These are phyloP conservation scores for Nigrospora osmanthi DNA, from an alignment of 2,329 filamentous ascomycete genomes.

Conservation along the genomic window DNA sequence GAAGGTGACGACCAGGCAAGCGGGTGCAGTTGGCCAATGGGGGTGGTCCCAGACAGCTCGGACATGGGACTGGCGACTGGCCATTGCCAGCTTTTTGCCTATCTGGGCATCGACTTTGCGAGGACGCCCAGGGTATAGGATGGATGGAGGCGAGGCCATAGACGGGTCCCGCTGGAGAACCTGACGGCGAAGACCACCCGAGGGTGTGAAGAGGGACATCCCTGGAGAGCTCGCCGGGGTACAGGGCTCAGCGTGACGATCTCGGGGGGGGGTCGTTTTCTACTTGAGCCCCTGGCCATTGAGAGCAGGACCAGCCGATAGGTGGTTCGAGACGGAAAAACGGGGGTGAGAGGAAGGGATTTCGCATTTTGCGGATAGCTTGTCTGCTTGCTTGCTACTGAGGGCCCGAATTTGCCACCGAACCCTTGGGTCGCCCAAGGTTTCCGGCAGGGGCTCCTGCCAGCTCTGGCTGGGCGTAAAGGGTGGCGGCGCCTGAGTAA, in stretches of 20 bases:
- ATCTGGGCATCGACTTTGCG: no score
- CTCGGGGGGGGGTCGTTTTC: neutral
- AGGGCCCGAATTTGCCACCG: constrained; percentile 19
- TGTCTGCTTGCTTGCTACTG: neutral
- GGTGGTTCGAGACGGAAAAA: constrained; percentile 12
- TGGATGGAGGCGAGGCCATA: no score
- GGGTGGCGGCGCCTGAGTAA: no score
- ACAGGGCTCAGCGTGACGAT: neutral
- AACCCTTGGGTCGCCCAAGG: constrained; percentile 9
- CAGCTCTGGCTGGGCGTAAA: neutral
- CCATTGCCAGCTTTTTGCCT: no score
- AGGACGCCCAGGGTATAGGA: no score
- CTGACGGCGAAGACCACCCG: no score
- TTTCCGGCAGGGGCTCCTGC: no score
- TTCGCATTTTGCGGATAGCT: constrained; percentile 9
- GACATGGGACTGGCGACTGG: neutral
- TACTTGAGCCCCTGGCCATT: neutral
- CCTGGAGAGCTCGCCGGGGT: neutral
- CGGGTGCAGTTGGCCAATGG: constrained; percentile 18
- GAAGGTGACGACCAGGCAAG: constrained; percentile 17
- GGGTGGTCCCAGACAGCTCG: constrained; percentile 1
- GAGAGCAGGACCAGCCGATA: neutral
- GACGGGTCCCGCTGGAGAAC: no score
- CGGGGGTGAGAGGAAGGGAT: constrained; percentile 15
- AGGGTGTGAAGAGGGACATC: neutral